These are phyloP conservation scores for Pichia sp. DNA, from an alignment of 1,139 yeast species.

Conservation along the genomic window DNA sequence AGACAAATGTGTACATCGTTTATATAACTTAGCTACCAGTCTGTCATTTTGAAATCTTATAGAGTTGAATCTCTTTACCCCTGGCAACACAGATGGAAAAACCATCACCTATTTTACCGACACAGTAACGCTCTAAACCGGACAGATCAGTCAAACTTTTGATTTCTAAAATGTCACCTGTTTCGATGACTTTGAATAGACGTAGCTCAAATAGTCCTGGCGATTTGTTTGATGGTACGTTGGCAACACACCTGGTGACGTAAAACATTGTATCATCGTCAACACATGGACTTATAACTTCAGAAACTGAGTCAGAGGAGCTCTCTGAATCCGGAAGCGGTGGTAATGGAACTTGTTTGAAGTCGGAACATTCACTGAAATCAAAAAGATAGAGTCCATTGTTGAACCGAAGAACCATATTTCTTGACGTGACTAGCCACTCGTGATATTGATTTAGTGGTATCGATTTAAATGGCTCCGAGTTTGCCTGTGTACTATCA, in stretches of 20 bases:
- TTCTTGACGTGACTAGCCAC: slow-evolving; percentile 22
- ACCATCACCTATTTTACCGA: slow-evolving; percentile 21
- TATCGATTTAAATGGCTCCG: slow-evolving; percentile 14
- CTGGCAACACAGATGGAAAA: slow-evolving; percentile 19
- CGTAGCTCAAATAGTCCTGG: slow-evolving; percentile 7
- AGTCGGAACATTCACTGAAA: slow-evolving; percentile 21
- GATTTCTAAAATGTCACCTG: slow-evolving; percentile 20
- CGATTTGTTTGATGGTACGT: not conserved
- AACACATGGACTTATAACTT: slow-evolving; percentile 18
- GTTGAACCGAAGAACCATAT: slow-evolving; percentile 20
- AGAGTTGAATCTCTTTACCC: slow-evolving; percentile 2
- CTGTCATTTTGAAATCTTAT: not conserved
- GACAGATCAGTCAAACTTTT: slow-evolving; percentile 13
- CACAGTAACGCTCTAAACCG: slow-evolving; percentile 17
- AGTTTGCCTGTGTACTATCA: not conserved
- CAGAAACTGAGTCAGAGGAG: not conserved
- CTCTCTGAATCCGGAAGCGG: not conserved
- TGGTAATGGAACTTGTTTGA: slow-evolving; percentile 21
- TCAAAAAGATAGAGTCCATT: slow-evolving; percentile 23
- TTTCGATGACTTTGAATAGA: slow-evolving; percentile 20
- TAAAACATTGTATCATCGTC: slow-evolving; percentile 25
- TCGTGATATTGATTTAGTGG: slow-evolving; percentile 20
- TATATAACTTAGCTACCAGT: not conserved
- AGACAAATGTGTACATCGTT: not conserved
- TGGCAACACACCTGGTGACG: slow-evolving; percentile 6